Percentiles rank a stretch among this genome's conserved stretches.
Conservation (phyloP, 352 stramenopile genomes). For the Albugo laibachii region DNA sequence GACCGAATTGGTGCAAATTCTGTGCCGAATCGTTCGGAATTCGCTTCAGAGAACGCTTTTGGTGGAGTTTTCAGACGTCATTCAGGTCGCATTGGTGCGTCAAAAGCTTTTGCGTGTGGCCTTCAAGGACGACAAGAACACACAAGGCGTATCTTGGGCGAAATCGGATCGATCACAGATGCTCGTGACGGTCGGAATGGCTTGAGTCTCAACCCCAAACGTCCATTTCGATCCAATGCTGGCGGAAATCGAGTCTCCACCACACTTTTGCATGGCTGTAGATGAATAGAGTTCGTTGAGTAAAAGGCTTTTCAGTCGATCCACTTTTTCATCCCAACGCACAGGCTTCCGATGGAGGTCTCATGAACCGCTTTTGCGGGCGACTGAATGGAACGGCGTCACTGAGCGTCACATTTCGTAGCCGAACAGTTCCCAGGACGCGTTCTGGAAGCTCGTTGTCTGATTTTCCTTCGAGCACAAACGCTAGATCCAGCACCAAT, state of each 20-base stretch:
- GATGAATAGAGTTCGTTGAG: no score
- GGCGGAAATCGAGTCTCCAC: no score
- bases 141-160: conserved; percentile 31
- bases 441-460: conserved; percentile 53
- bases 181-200: conserved; percentile 32
- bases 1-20: conserved; percentile 39
- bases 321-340: no score
- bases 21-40: background rate
- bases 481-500: conserved; percentile 64
- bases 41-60: background rate
- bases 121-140: conserved; percentile 22
- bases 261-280: no score
- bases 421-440: conserved; percentile 41
- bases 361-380: no score
- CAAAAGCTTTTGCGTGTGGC: background rate
- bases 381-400: no score
- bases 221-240: no score
- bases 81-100: background rate
- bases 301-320: no score
- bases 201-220: no score
- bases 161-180: conserved; percentile 60
- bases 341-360: no score
- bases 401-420: conserved; percentile 4
- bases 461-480: conserved; percentile 58
- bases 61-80: background rate